phyloP scores from a whole-genome alignment of 1,139 yeast genomes.

The Nakaseomyces uthaithaninus region DNA sequence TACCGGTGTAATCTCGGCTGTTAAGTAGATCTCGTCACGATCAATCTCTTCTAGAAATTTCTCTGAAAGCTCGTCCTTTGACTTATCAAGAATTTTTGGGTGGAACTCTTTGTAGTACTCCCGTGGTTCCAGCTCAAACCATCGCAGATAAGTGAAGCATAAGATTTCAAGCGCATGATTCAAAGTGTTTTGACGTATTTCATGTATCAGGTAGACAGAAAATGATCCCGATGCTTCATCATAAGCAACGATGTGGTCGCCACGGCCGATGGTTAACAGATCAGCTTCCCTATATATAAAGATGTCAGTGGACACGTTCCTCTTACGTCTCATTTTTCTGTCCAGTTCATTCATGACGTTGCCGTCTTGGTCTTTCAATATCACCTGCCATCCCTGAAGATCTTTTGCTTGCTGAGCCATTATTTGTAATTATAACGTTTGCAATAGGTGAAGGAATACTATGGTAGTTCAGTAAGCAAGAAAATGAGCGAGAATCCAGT shows the following conservation, averaged over 20 bases:
- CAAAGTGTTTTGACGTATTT: constrained; percentile 27
- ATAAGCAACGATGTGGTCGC: constrained; percentile 23
- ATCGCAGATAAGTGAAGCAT: constrained; percentile 25
- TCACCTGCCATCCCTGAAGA: constrained; percentile 27
- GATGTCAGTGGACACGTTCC: constrained; percentile 15
- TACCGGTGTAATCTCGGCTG: constrained; percentile 29
- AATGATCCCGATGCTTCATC: constrained; percentile 17
- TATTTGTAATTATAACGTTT: neutral
- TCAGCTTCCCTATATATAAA: constrained; percentile 16
- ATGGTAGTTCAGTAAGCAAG: neutral
- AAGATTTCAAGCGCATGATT: constrained; percentile 27
- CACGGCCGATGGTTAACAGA: constrained; percentile 22
- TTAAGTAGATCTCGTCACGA: constrained; percentile 24
- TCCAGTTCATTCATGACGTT: constrained; percentile 18
- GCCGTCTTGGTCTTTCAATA: constrained; percentile 26
- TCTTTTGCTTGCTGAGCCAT: constrained; percentile 25
- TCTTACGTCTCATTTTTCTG: constrained; percentile 20
- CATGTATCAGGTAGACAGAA: constrained; percentile 25
- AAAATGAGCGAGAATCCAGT: too few relatives aligned
- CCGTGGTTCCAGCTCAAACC: constrained; percentile 24
- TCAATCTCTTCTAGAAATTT: constrained; percentile 19
- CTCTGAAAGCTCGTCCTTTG: constrained; percentile 7
- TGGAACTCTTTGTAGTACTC: constrained; percentile 15
- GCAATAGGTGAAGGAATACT: too few relatives aligned
- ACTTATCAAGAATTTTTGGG: constrained; percentile 9